A percentile compares a stretch with the other conserved stretches of the same genome.
Evolutionary conservation across 1,284 basidiomycete species (phyloP).

Genomic region (Melampsora larici-populina): DNA sequence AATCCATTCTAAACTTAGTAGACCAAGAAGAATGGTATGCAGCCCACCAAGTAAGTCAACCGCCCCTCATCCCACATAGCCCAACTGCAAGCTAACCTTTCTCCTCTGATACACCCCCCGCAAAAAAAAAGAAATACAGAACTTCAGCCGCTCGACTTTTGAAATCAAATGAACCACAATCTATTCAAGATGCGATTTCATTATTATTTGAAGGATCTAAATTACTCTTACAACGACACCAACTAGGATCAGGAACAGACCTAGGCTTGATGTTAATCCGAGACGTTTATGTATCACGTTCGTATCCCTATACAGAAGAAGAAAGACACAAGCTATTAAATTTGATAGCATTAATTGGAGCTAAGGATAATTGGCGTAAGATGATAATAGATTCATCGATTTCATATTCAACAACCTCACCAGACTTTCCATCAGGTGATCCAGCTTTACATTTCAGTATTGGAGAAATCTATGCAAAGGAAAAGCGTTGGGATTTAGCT

Average conservation of each 20-base stretch:
- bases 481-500: slow-evolving; percentile 20
- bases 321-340: slow-evolving; percentile 26
- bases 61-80: no score
- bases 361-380: slow-evolving; percentile 23
- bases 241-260: slow-evolving; percentile 31
- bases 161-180: slow-evolving; percentile 21
- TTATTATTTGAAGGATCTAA: slow-evolving; percentile 34
- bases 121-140: slow-evolving; percentile 17
- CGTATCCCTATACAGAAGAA: background rate
- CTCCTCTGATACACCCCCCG: no score
- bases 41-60: slow-evolving; percentile 24
- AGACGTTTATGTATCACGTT: slow-evolving; percentile 14
- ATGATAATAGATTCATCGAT: slow-evolving; percentile 32
- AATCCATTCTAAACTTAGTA: slow-evolving; percentile 28
- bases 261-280: slow-evolving; percentile 38
- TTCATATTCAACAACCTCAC: slow-evolving; percentile 6
- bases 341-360: slow-evolving; percentile 10
- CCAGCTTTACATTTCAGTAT: slow-evolving; percentile 8
- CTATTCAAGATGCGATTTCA: slow-evolving; percentile 24
- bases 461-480: slow-evolving; percentile 20
- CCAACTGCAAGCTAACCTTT: background rate
- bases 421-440: slow-evolving; percentile 21
- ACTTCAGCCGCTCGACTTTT: slow-evolving; percentile 38
- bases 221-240: slow-evolving; percentile 13
- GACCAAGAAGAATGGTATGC: slow-evolving; percentile 40